Percentiles rank a stretch among this genome's conserved stretches.
phyloP scores from a whole-genome alignment of 2,329 filamentous ascomycete genomes.

The Parascedosporium putredinis region DNA sequence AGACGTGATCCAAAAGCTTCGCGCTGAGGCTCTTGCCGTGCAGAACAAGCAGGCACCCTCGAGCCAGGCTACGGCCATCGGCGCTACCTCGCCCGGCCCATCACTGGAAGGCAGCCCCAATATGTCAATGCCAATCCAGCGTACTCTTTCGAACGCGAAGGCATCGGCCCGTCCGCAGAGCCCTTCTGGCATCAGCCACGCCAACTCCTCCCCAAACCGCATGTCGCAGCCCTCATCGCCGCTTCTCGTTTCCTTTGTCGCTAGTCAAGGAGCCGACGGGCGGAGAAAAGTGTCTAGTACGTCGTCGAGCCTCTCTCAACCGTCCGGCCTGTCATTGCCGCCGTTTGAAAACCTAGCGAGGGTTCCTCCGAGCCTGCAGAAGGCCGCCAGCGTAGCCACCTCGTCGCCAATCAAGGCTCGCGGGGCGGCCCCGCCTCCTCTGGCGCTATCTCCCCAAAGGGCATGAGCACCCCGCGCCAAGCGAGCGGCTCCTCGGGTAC shows the following conservation, averaged over 20 bases:
- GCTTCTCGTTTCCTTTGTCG: slow-evolving; percentile 91
- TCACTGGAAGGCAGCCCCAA: slow-evolving; percentile 78
- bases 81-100: slow-evolving; percentile 49
- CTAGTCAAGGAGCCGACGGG: slow-evolving; percentile 65
- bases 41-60: slow-evolving; percentile 41
- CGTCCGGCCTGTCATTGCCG: slow-evolving; percentile 58
- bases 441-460: slow-evolving; percentile 55
- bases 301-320: slow-evolving; percentile 73
- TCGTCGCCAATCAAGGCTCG: slow-evolving; percentile 49
- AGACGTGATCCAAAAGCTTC: slow-evolving; percentile 92
- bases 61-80: slow-evolving; percentile 32
- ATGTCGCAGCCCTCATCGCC: slow-evolving; percentile 61
- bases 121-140: slow-evolving; percentile 67
- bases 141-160: slow-evolving; percentile 75
- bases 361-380: slow-evolving; percentile 47
- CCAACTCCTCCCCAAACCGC: slow-evolving; percentile 79
- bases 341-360: slow-evolving; percentile 61
- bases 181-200: slow-evolving; percentile 67
- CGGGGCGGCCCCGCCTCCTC: slow-evolving; percentile 37
- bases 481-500: slow-evolving; percentile 45
- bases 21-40: slow-evolving; percentile 73
- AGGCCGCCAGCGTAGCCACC: slow-evolving; percentile 44
- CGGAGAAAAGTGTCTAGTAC: slow-evolving; percentile 88
- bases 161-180: slow-evolving; percentile 70
- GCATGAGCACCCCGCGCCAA: slow-evolving; percentile 49